These are phyloP conservation scores for Scheffersomyces stipitis DNA, from an alignment of 805 yeast genomes.

Conservation along the genomic window DNA sequence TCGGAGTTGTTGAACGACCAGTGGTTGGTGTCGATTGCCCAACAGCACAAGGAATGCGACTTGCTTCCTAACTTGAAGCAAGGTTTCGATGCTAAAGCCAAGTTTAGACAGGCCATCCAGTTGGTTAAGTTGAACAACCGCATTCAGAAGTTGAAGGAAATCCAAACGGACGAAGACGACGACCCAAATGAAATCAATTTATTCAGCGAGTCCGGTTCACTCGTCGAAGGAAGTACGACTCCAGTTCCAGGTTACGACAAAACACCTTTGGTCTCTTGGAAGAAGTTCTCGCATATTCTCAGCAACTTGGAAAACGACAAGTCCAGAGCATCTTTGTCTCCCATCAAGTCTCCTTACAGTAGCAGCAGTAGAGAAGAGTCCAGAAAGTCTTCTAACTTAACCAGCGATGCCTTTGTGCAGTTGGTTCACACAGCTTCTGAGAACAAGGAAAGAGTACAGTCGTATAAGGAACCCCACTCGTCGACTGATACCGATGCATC, in stretches of 20 bases:
- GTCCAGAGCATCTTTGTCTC: conserved; percentile 24
- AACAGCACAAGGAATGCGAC: conserved; percentile 54
- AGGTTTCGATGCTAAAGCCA: conserved; percentile 80
- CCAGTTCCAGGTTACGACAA: conserved; percentile 6
- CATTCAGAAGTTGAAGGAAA: conserved; percentile 64
- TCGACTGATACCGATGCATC: not conserved
- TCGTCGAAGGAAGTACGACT: conserved; percentile 6
- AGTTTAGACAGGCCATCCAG: conserved; percentile 83
- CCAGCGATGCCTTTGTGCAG: conserved; percentile 63
- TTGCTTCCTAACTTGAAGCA: conserved; percentile 78
- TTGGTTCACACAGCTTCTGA: conserved; percentile 67
- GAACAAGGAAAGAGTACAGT: conserved; percentile 48
- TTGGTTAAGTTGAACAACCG: conserved; percentile 79
- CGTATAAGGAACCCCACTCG: conserved; percentile 6
- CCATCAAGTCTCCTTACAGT: conserved; percentile 9
- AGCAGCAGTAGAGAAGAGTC: conserved; percentile 4
- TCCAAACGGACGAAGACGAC: conserved; percentile 59
- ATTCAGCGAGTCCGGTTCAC: conserved; percentile 34
- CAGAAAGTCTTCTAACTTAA: conserved; percentile 35
- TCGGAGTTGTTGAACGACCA: conserved; percentile 62
- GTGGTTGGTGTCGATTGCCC: conserved; percentile 61
- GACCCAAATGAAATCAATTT: conserved; percentile 48
- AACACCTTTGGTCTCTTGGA: conserved; percentile 28
- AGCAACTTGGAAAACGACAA: conserved; percentile 14
- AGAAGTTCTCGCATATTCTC: conserved; percentile 24